Conservation (phyloP, 176 grass and related monocot genomes). For the Rhynchospora pubera region DNA sequence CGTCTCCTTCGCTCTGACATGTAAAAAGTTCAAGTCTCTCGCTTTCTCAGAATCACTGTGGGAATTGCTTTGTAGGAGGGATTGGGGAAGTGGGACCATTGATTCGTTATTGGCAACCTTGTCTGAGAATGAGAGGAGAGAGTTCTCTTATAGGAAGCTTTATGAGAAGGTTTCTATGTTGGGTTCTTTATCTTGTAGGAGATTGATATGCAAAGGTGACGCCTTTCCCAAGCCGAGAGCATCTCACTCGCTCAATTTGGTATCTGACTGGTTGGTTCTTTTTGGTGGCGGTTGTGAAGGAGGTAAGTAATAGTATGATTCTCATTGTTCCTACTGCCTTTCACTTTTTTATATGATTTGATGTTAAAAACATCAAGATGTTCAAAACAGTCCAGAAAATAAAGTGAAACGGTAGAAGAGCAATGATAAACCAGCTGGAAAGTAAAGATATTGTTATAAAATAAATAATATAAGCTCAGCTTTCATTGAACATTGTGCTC, state of each 20-base stretch:
- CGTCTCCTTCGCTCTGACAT: conserved; percentile 70
- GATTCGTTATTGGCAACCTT: conserved; percentile 35
- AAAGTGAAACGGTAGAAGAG: neutral
- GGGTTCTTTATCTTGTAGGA: conserved; percentile 37
- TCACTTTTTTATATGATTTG: neutral
- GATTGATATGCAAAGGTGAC: conserved; percentile 32
- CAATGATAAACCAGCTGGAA: no score
- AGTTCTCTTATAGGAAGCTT: conserved; percentile 49
- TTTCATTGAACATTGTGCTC: neutral
- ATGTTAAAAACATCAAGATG: neutral
- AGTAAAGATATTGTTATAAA: neutral
- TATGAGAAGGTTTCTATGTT: conserved; percentile 53
- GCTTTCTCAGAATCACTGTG: conserved; percentile 68
- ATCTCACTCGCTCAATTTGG: conserved; percentile 88
- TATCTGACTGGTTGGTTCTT: conserved; percentile 74
- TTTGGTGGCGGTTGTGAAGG: conserved; percentile 86
- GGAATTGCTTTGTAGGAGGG: conserved; percentile 71
- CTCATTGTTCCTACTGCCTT: neutral
- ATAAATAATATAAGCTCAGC: neutral
- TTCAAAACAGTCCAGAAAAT: neutral
- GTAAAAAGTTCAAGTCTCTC: conserved; percentile 48
- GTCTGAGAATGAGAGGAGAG: conserved; percentile 22
- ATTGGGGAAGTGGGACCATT: conserved; percentile 45
- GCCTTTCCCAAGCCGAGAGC: conserved; percentile 53
- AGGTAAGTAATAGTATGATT: conserved; percentile 29